A percentile compares a stretch with the other conserved stretches of the same genome.
phyloP scores from a whole-genome alignment of 2,329 filamentous ascomycete species.

The Hypoxylon rubiginosum region DNA sequence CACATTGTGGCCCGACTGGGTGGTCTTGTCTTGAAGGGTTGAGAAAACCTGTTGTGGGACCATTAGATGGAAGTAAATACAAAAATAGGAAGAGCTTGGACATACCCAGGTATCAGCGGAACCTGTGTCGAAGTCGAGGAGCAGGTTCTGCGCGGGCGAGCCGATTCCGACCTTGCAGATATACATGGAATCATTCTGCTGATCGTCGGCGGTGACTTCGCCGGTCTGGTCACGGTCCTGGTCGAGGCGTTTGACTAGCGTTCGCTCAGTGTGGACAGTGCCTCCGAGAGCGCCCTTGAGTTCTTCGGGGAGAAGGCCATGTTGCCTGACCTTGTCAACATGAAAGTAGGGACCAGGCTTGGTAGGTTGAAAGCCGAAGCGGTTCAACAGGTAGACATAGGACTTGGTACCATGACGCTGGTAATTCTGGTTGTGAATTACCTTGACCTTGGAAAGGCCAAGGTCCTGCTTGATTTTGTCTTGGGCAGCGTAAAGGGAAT shows the following conservation, averaged over 20 bases:
- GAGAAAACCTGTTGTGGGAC: constrained; percentile 64
- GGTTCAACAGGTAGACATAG: constrained; percentile 71
- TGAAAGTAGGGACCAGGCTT: constrained; percentile 72
- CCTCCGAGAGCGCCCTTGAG: constrained; percentile 62
- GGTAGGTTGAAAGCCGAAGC: constrained; percentile 74
- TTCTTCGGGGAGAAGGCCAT: constrained; percentile 58
- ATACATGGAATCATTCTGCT: constrained; percentile 75
- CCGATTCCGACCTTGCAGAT: constrained; percentile 75
- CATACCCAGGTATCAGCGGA: constrained; percentile 77
- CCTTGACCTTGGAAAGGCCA: constrained; percentile 61
- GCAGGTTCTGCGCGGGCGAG: constrained; percentile 71
- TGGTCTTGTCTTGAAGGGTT: constrained; percentile 58
- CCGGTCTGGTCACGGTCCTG: constrained; percentile 55
- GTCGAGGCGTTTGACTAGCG: constrained; percentile 62
- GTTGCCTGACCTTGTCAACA: constrained; percentile 61
- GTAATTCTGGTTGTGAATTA: constrained; percentile 71
- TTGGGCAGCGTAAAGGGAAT: constrained; percentile 53
- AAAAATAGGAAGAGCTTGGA: neutral
- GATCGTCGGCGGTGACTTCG: constrained; percentile 71
- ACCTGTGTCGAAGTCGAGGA: constrained; percentile 78
- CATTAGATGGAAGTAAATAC: constrained; percentile 19
- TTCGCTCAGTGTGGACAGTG: constrained; percentile 60
- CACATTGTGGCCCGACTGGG: constrained; percentile 62
- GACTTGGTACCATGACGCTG: constrained; percentile 71
- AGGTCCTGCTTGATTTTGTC: constrained; percentile 53